Evolutionary conservation across 345 rosid species (phyloP).

Genomic region (Conringia planisiliqua): DNA sequence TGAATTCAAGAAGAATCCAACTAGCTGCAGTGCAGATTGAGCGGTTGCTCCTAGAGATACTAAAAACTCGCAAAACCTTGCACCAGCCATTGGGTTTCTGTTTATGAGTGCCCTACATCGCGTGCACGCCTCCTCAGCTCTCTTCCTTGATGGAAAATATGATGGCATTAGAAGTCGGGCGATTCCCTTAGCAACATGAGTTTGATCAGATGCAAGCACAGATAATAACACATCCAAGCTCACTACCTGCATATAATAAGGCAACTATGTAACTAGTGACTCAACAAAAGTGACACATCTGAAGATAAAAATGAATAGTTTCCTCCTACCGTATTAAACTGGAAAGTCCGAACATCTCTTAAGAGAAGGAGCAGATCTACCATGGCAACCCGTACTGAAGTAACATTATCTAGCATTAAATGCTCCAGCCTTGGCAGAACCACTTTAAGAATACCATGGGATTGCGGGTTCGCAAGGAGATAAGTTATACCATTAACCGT

Average conservation of each 20-base stretch:
- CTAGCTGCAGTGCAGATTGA: slow-evolving; percentile 60
- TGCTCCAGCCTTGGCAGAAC: slow-evolving; percentile 75
- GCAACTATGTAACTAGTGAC: slow-evolving; percentile 13
- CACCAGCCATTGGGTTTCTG: slow-evolving; percentile 84
- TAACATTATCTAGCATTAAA: slow-evolving; percentile 57
- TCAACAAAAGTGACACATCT: background rate
- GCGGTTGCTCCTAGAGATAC: slow-evolving; percentile 58
- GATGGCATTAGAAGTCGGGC: slow-evolving; percentile 77
- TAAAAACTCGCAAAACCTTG: slow-evolving; percentile 82
- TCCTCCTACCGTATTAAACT: slow-evolving; percentile 72
- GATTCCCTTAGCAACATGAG: slow-evolving; percentile 72
- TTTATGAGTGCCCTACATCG: slow-evolving; percentile 75
- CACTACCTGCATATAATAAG: slow-evolving; percentile 58
- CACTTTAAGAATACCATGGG: slow-evolving; percentile 89
- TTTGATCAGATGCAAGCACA: slow-evolving; percentile 63
- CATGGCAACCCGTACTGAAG: slow-evolving; percentile 60
- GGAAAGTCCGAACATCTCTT: slow-evolving; percentile 65
- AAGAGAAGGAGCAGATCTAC: slow-evolving; percentile 74
- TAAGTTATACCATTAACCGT: slow-evolving; percentile 72
- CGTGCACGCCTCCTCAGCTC: slow-evolving; percentile 68
- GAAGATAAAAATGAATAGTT: slow-evolving; percentile 4
- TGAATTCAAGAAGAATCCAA: slow-evolving; percentile 49
- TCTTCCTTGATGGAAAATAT: slow-evolving; percentile 75
- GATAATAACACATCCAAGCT: slow-evolving; percentile 57
- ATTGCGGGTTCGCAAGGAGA: slow-evolving; percentile 87